Percentiles rank a stretch among this genome's conserved stretches.
Evolutionary conservation across 768 basidiomycete genomes (phyloP).

Genomic region (Candolleomyces aberdarensis): DNA sequence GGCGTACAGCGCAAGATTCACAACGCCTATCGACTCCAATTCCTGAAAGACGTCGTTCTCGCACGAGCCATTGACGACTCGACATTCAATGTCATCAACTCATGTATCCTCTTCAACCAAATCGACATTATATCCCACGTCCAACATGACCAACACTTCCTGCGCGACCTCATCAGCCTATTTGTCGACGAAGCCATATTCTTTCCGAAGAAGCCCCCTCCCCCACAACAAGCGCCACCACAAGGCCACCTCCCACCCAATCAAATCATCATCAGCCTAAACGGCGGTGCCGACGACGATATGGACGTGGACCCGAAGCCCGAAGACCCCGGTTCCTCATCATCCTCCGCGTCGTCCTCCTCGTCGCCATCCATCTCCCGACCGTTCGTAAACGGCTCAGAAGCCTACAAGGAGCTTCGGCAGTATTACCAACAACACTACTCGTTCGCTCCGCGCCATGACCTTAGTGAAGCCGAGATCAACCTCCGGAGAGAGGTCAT

Average conservation of each 20-base stretch:
- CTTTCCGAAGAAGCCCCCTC: slow-evolving; percentile 16
- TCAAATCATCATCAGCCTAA: slow-evolving; percentile 35
- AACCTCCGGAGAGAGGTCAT: slow-evolving; percentile 73
- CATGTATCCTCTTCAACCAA: slow-evolving; percentile 98
- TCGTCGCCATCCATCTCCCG: not conserved
- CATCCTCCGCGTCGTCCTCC: not conserved
- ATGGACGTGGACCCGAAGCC: slow-evolving; percentile 40
- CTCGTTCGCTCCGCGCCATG: slow-evolving; percentile 55
- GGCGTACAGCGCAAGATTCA: slow-evolving; percentile 85
- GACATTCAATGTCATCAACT: slow-evolving; percentile 95
- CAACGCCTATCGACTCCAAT: slow-evolving; percentile 95
- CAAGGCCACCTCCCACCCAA: slow-evolving; percentile 19
- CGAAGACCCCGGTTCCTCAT: not conserved
- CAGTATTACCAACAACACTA: slow-evolving; percentile 30
- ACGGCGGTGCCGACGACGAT: slow-evolving; percentile 29
- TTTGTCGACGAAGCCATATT: slow-evolving; percentile 60
- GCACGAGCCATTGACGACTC: slow-evolving; percentile 93
- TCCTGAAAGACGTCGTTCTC: slow-evolving; percentile 97
- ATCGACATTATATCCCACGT: slow-evolving; percentile 95
- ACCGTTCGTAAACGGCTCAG: not conserved
- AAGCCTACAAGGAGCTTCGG: slow-evolving; percentile 4
- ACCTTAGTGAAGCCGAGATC: slow-evolving; percentile 53
- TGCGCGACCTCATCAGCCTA: slow-evolving; percentile 72
- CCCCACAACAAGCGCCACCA: slow-evolving; percentile 25
- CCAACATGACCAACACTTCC: slow-evolving; percentile 71